Base-by-base conservation (phyloP, 139 green algal genomes). In the Nannochloris sp. region DNA sequence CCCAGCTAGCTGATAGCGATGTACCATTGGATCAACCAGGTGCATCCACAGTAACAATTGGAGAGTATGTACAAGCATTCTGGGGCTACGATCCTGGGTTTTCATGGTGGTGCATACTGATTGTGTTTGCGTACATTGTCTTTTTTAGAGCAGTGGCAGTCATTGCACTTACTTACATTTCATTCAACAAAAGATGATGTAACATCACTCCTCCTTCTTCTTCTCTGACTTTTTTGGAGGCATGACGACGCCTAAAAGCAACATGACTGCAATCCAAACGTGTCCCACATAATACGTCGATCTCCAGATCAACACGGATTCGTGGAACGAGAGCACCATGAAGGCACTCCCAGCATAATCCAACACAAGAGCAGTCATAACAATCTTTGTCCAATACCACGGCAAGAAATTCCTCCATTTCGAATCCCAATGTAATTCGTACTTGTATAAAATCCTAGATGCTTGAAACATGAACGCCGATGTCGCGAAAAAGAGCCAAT, bases 61-160 rank as follows among this genome's bases (percentile, higher is more conserved):
- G 25, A 1, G n/a, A 12, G 0, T 86, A 85, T 61, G 48, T 87
- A 19, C 21, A 71, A 4, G 3, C 19, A 2, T 71, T 77, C 4
- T 92, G 88, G 70, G 84, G 77, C 4, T 92, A 84, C 64, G n/a
- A 73, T 1, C 79, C 76, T 56, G 46, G 50, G 60, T 86, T 88
- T 61, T 60, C 73, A 31, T 88, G 71, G 73, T 83, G 61, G 49
- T 62, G 61, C 18, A 37, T 56, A 15, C 64, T 80, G 24, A 80
- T 76, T 50, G 16, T 78, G 6, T 21, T 66, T 18, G 83, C 73
- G 2, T 89, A 85, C 59, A 66, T 85, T 36, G 10, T 86, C 3
- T 63, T 75, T 57, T 78, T 73, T 53, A 69, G 65, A 27, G 14
- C 27, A 44, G 53, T 70, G 0, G 70, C 67, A 4, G 63, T 83